phyloP scores from a whole-genome alignment of 768 basidiomycete genomes.

The Tricholoma flavovirens region DNA sequence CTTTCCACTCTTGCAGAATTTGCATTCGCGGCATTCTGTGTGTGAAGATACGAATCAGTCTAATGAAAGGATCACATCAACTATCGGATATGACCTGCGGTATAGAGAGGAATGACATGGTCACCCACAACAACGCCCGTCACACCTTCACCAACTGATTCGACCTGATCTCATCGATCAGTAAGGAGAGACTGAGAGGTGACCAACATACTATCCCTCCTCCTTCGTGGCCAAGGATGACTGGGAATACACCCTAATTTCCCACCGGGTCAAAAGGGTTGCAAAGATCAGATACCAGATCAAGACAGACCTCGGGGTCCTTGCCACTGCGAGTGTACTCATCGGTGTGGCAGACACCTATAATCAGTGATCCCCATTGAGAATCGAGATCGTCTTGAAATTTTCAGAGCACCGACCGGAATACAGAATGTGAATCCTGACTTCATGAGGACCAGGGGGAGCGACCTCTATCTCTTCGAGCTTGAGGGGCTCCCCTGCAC shows the following conservation, averaged over 20 bases:
- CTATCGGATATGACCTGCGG: conserved; percentile 56
- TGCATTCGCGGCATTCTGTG: conserved; percentile 90
- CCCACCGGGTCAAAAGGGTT: conserved; percentile 4
- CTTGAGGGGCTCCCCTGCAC: conserved; percentile 76
- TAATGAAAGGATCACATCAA: not conserved
- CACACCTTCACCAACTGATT: conserved; percentile 97
- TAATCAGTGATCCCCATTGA: conserved; percentile 7
- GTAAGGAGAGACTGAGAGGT: not conserved
- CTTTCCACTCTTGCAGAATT: conserved; percentile 98
- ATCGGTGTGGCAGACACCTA: conserved; percentile 96
- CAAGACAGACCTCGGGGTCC: conserved; percentile 75
- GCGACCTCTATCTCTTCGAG: conserved; percentile 93
- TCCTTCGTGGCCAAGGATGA: conserved; percentile 93
- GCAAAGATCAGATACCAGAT: not conserved
- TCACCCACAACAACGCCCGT: conserved; percentile 73
- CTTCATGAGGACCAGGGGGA: conserved; percentile 86
- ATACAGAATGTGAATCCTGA: conserved; percentile 87
- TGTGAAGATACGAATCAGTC: not conserved
- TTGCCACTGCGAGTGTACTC: conserved; percentile 95
- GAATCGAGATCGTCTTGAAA: not conserved
- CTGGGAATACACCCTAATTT: conserved; percentile 77
- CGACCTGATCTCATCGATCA: conserved; percentile 53
- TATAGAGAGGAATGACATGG: conserved; percentile 96
- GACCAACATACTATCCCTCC: conserved; percentile 70
- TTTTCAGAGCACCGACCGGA: conserved; percentile 52